Evolutionary conservation across 2,329 filamentous ascomycete species (phyloP), one percentile per base, ranked within the genome.

Genomic region (Ceratocystis cubensis): DNA sequence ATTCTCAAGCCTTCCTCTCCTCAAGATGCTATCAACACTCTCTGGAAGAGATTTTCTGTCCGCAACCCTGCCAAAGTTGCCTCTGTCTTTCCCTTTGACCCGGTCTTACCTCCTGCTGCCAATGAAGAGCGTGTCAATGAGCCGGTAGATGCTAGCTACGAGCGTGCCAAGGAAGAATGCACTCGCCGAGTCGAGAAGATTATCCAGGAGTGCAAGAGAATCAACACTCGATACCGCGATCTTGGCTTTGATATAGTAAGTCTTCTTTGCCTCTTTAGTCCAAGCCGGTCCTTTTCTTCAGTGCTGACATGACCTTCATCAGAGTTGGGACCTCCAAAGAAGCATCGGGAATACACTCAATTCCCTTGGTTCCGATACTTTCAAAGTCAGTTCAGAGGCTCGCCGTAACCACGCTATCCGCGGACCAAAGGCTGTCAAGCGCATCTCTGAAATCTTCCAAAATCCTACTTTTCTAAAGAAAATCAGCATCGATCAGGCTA

Each of bases 141-240:
- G 73, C 79, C 85, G 56, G 76, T 87, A 3, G 78, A 76, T 50
- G 78, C 79, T 2, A 83, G 83, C 3, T 88, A 86, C 71, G 82
- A 87, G 69, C 80, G 85, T 61, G 86, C 85, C 0, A 81, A 78
- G 1, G 82, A 84, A 22, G 82, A 86, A 70, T 89, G 87, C 72
- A 80, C 79, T 22, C 80, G 82, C 59, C 88, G 79, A 75, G 87
- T 80, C 44, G 75, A 79, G 61, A 84, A 84, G 72, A 85, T 85
- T 68, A 82, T 84, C 61, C 76, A 81, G 69, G 82, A 85, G 71
- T 94, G 90, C 75, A 79, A 81, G 69, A 80, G 88, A 25, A 80
- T 91, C 46, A 95, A 95, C 71, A 88, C 87, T 73, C 87, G 90
- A 71, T 95, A 94, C 73, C 82, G 88, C 28, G 87, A 89, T 70